Base-by-base conservation (phyloP, 148 eudicot genomes). In the Rhododendron molle region DNA sequence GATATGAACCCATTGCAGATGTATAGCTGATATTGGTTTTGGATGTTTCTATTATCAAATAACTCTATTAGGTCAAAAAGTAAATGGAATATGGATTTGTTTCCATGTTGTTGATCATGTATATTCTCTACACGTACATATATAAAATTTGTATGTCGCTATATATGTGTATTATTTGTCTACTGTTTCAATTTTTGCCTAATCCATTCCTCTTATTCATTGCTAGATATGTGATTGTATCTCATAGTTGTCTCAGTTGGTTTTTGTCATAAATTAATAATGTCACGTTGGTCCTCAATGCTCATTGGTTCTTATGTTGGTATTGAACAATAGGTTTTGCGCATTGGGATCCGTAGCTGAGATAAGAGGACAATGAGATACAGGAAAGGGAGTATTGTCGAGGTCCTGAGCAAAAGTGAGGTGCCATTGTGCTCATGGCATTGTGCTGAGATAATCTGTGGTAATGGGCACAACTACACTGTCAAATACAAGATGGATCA, bases 351-450 rank as follows among this genome's bases (percentile, higher is more conserved):
- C 85, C 71, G 40, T 83, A 87, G 88, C 85, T 52, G 78, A 46
- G 82, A 76, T 62, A 60, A 60, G 78, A 30, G 69, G 71, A 89
- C 47, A 50, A 94, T 93, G 98, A 94, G 92, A 82, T 94, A 88
- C 86, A 95, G 85, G 80, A 93, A 86, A 90, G 96, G 98, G 84
- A 89, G 91, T 77, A 93, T 85, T 88, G 96, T 94, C 43, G 96
- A 95, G 91, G 94, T 95, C 18, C 88, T 92, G 85, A 73, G 89
- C 88, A 91, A 88, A 81, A 85, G 85, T 44, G 96, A 91, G 89
- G 90, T 88, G 40, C 93, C 95, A 26, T 92, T 94, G 20, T 92
- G 93, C 78, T 94, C 93, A 10, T 95, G 98, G 98, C 91, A 88
- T 65, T 88, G 89, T 58, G 98, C 93, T 47, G 91, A 92, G 88